Evolutionary conservation across 1,284 basidiomycete species (phyloP), one percentile per base, ranked within the genome.

Genomic region (Sanghuangporus sanghuang): DNA sequence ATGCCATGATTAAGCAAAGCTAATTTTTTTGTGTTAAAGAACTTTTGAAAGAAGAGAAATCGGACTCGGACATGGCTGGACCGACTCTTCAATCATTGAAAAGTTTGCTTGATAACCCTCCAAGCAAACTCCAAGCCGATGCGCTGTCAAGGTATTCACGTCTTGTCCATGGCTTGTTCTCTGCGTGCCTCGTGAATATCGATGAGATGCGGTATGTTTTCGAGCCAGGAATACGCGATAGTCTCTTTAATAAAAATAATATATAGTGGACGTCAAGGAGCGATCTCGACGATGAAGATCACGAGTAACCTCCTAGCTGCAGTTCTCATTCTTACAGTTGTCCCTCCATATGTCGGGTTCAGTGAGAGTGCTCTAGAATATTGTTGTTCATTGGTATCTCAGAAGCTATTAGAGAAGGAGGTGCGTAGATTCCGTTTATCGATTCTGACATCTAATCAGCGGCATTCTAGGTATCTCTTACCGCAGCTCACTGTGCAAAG

Each of bases 251-350:
- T 46, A 40, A 6, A 7, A 18, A 35, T 52, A 21, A n/a, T 50
- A 21, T 48, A 64, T 38, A 95, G 94, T 62, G 87, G 91, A 8
- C 86, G 95, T 54, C 82, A 88, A 64, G 96, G 95, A 3, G 70
- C 81, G 0, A 85, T 92, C 9, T 91, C 92, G 1, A 77, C 83
- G 7, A 86, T 89, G 75, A 98, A 98, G 77, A 83, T 93, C 73
- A 96, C 94, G 76, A 93, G 90, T 73, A 98, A 97, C 74, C 81
- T 98, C 64, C 77, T 98, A 16, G 92, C 94, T 0, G 81, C 89
- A 0, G 94, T 94, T 2, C 82, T 99, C 6, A 82, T 98, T 60
- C 74, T 98, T 46, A 97, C 96, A 0, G 84, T 90, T 12, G 77
- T 95, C 1, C 91, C 94, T 1, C 69, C 84, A 0, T 79, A 78